These are phyloP conservation scores for Cronartium quercuum DNA, from an alignment of 1,284 basidiomycete species.

Conservation along the genomic window DNA sequence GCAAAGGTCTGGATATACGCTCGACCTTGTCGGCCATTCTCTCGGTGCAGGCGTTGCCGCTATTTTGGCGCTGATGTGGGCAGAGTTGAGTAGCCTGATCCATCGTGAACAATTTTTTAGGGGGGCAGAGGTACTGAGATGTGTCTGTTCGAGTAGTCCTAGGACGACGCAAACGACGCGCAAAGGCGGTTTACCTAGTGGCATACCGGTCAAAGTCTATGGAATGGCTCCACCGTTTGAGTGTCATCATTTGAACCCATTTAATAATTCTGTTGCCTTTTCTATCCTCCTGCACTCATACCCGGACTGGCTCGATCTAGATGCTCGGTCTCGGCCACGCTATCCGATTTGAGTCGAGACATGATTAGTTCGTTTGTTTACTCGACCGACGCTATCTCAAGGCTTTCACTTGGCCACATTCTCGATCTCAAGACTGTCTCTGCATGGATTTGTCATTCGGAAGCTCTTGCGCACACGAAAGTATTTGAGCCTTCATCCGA, in stretches of 20 bases:
- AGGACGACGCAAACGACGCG: background rate
- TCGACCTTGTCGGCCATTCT: slow-evolving; percentile 63
- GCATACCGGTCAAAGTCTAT: slow-evolving; percentile 14
- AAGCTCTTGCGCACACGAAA: background rate
- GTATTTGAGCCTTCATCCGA: background rate
- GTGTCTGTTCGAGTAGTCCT: slow-evolving; percentile 1
- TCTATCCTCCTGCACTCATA: background rate
- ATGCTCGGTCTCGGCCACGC: slow-evolving; percentile 6
- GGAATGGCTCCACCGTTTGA: slow-evolving; percentile 23
- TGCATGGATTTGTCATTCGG: slow-evolving; percentile 14
- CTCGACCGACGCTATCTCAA: slow-evolving; percentile 71
- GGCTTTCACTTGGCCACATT: slow-evolving; percentile 69
- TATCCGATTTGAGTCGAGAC: slow-evolving; percentile 8
- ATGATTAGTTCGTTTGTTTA: slow-evolving; percentile 67
- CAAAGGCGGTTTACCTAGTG: slow-evolving; percentile 10
- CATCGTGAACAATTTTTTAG: background rate
- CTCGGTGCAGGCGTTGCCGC: slow-evolving; percentile 77
- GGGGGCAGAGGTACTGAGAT: background rate
- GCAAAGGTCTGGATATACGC: slow-evolving; percentile 27
- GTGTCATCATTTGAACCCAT: background rate
- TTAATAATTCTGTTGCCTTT: too few species aligned
- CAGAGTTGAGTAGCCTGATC: slow-evolving; percentile 58
- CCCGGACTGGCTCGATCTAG: background rate
- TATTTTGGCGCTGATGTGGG: slow-evolving; percentile 75
- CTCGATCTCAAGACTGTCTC: slow-evolving; percentile 46